phyloP scores from a whole-genome alignment of 306 rosid species.

The Sophora flavescens region DNA sequence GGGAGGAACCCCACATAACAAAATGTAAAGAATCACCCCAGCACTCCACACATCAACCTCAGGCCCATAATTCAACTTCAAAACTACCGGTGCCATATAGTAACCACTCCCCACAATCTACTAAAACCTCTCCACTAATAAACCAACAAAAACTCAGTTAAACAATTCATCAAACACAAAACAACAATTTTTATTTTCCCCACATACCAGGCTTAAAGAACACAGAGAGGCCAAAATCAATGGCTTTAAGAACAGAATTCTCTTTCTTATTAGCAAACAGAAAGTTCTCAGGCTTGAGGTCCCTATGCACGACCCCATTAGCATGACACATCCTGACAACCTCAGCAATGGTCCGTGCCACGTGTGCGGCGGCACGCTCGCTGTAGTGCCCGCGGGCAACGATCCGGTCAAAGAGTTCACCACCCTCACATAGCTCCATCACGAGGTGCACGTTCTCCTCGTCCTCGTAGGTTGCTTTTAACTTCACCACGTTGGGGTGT shows the following conservation, averaged over 20 bases:
- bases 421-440: conserved; percentile 90
- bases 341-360: conserved; percentile 78
- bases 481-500: conserved; percentile 77
- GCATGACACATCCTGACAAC: conserved; percentile 89
- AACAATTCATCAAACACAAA: neutral
- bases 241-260: conserved; percentile 81
- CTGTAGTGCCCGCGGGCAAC: conserved; percentile 88
- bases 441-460: conserved; percentile 85
- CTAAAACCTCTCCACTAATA: conserved; percentile 71
- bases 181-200: too few species aligned
- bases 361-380: conserved; percentile 85
- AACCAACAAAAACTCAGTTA: neutral
- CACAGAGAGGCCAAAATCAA: conserved; percentile 85
- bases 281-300: conserved; percentile 90
- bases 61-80: conserved; percentile 83
- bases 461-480: conserved; percentile 80
- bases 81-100: conserved; percentile 92
- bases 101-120: conserved; percentile 96
- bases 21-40: conserved; percentile 85
- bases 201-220: conserved; percentile 79
- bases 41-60: conserved; percentile 94
- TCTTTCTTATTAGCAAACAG: conserved; percentile 83
- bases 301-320: conserved; percentile 88
- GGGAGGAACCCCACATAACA: conserved; percentile 91
- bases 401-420: conserved; percentile 85